Percentiles rank a stretch among this genome's conserved stretches.
Evolutionary conservation across 2,329 filamentous ascomycete species (phyloP).

Genomic region (Microdochium bolleyi): DNA sequence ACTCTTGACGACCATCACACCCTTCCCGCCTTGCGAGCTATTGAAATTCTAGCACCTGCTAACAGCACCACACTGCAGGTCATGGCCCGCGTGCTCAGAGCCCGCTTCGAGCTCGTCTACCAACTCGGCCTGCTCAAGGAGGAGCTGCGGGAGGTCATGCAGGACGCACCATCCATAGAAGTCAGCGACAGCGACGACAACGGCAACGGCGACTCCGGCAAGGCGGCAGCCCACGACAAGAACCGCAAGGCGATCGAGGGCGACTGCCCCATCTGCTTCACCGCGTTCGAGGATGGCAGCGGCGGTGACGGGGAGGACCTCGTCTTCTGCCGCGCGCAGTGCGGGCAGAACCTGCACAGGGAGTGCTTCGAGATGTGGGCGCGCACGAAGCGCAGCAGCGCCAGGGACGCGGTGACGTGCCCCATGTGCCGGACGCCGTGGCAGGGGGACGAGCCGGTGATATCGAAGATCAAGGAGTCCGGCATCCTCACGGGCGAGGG

Average conservation of each 20-base stretch:
- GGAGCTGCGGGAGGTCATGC: constrained; percentile 54
- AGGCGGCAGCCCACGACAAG: constrained; percentile 14
- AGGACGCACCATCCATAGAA: constrained; percentile 41
- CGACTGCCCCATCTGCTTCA: constrained; percentile 51
- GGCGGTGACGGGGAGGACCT: constrained; percentile 22
- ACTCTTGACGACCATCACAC: too few species aligned
- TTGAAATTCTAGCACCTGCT: too few species aligned
- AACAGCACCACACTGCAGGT: constrained; percentile 25
- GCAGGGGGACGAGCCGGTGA: constrained; percentile 35
- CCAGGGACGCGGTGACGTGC: constrained; percentile 38
- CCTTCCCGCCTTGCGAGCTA: too few species aligned
- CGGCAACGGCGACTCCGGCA: not conserved
- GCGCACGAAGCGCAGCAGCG: constrained; percentile 30
- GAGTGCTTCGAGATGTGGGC: constrained; percentile 49
- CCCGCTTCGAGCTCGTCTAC: constrained; percentile 46
- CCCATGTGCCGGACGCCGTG: constrained; percentile 53
- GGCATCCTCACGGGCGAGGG: constrained; percentile 38
- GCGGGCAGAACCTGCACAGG: constrained; percentile 47
- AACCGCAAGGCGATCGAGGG: constrained; percentile 41
- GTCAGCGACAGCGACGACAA: constrained; percentile 18
- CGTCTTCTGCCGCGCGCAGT: constrained; percentile 43
- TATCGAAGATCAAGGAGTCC: constrained; percentile 33
- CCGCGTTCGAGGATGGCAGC: constrained; percentile 22
- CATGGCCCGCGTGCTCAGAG: constrained; percentile 51
- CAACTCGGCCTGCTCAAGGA: constrained; percentile 51